Conservation (phyloP, 495 filamentous ascomycete genomes). For the Jackrogersella minutella region DNA sequence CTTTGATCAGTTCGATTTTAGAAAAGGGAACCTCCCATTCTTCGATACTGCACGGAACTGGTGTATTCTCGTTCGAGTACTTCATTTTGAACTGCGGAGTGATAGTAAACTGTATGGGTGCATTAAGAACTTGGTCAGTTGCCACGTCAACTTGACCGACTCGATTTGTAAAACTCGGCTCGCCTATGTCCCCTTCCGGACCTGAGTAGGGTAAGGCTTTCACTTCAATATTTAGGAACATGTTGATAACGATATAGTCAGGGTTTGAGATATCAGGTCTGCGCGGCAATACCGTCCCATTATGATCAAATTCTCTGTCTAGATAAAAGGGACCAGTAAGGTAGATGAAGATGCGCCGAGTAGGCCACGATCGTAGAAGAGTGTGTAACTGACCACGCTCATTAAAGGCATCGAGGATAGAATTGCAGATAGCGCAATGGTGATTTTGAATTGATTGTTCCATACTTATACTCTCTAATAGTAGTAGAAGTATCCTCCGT, state of each 20-base stretch:
- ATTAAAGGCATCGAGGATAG: not conserved
- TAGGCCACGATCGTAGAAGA: not conserved
- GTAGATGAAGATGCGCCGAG: not conserved
- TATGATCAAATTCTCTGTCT: not conserved
- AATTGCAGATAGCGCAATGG: not conserved
- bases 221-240: not conserved
- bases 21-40: not conserved
- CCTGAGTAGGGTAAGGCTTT: not conserved
- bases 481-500: not conserved
- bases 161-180: not conserved
- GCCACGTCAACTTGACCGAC: not conserved
- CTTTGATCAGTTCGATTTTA: not conserved
- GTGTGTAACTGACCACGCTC: not conserved
- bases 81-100: not conserved
- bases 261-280: not conserved
- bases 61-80: not conserved
- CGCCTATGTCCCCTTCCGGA: not conserved
- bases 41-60: not conserved
- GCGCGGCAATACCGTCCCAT: not conserved
- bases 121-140: not conserved
- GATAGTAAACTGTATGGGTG: not conserved
- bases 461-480: not conserved
- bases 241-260: not conserved
- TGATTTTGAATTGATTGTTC: not conserved
- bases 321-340: not conserved